Evolutionary conservation across 2,329 filamentous ascomycete species (phyloP), one percentile per base, ranked within the genome.

Genomic region (Grosmannia penicillata): DNA sequence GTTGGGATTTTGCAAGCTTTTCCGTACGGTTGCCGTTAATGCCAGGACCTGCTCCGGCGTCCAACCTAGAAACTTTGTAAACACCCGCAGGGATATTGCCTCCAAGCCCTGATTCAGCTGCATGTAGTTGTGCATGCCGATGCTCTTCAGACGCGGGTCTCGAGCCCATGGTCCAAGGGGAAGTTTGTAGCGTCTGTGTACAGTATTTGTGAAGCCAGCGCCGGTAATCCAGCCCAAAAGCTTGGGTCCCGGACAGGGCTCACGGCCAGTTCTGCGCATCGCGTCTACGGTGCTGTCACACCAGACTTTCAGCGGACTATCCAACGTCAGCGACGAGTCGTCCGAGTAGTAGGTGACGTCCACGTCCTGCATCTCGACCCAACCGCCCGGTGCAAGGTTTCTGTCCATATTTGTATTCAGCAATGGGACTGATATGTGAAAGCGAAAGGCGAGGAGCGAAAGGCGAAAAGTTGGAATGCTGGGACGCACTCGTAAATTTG

Each of bases 191-290:
- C 61, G 48, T 7, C 56, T 51, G 47, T 70, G 59, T 1, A 51
- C 48, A 0, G 73, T 60, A 45, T 71, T 57, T 37, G 56, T 52
- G 45, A 74, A 72, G 2, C 70, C 70, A 0, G 62, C 63, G 13
- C 63, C 60, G 18, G 53, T 46, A 41, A 71, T 53, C 38, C 58
- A 56, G 25, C 55, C 51, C 43, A 58, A 56, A 27, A 61, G 54
- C 11, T 56, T 40, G 24, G 30, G n/a, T 1, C 45, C 47, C 36
- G 41, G 53, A n/a, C 43, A 34, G 21, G 47, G 43, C 19, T 47
- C 44, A 26, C 45, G 46, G 4, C 48, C 47, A 9, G 46, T 30
- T 10, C 36, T 44, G 9, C 24, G 34, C 6, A 43, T 36, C 6
- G 49, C 48, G 17, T 48, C 40, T 13, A 41, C 26, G 38, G 51